phyloP scores from a whole-genome alignment of 2,329 filamentous ascomycete species.

The Fusarium sp. region DNA sequence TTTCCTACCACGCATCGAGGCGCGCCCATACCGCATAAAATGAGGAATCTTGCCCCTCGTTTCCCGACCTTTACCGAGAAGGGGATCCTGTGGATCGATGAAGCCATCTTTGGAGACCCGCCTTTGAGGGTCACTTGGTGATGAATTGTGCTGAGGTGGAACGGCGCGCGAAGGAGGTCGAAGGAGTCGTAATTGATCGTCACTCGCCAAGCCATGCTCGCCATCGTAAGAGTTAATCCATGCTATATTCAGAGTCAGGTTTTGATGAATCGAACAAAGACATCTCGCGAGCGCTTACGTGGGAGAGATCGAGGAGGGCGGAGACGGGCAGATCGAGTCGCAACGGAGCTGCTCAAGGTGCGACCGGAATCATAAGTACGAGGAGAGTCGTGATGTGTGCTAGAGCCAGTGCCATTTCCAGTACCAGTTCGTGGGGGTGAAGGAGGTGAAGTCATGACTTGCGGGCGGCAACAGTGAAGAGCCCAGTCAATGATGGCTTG shows the following conservation, averaged over 20 bases:
- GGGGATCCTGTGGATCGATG: slow-evolving; percentile 56
- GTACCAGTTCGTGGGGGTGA: slow-evolving; percentile 45
- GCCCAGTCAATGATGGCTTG: slow-evolving; percentile 17
- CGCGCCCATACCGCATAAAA: slow-evolving; percentile 61
- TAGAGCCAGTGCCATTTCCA: slow-evolving; percentile 35
- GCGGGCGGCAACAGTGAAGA: slow-evolving; percentile 3
- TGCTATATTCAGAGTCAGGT: slow-evolving; percentile 46
- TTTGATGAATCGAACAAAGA: background rate
- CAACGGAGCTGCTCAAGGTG: slow-evolving; percentile 39
- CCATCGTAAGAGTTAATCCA: slow-evolving; percentile 64
- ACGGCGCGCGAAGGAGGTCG: slow-evolving; percentile 55
- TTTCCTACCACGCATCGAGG: slow-evolving; percentile 61
- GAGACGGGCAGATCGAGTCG: slow-evolving; percentile 33
- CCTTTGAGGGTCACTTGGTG: slow-evolving; percentile 54
- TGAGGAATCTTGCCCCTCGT: slow-evolving; percentile 56
- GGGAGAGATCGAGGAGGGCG: slow-evolving; percentile 46
- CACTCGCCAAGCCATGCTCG: slow-evolving; percentile 53
- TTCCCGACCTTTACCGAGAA: slow-evolving; percentile 51
- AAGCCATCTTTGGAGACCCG: slow-evolving; percentile 63
- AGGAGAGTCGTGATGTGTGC: slow-evolving; percentile 39
- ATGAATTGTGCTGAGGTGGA: slow-evolving; percentile 57
- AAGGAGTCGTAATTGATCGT: slow-evolving; percentile 56
- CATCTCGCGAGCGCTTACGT: slow-evolving; percentile 33
- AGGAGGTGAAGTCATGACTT: slow-evolving; percentile 45
- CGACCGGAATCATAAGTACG: slow-evolving; percentile 36